Evolutionary conservation across 345 rosid species (phyloP).

Genomic region (Populus euphratica): DNA sequence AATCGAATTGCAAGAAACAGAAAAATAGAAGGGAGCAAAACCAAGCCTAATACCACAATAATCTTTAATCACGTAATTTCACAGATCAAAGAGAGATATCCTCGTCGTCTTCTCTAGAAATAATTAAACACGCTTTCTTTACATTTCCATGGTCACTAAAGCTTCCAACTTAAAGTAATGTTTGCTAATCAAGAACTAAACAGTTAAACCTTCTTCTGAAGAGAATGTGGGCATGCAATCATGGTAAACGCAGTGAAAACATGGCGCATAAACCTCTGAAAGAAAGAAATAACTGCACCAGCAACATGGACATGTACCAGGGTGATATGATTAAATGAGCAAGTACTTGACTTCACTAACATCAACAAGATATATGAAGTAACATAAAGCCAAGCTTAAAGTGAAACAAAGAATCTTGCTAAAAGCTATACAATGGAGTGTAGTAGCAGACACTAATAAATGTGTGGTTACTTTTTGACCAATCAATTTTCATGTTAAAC

Average conservation of each 20-base stretch:
- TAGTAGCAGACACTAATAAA: slow-evolving; percentile 76
- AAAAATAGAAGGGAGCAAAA: too few species aligned
- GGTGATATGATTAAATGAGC: slow-evolving; percentile 25
- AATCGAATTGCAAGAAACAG: too few species aligned
- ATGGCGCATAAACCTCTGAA: neutral
- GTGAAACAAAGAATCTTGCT: slow-evolving; percentile 67
- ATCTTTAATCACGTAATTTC: too few species aligned
- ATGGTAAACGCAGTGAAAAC: slow-evolving; percentile 13
- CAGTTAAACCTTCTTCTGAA: neutral
- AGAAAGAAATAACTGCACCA: neutral
- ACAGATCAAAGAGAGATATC: neutral
- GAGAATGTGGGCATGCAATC: neutral
- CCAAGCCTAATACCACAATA: too few species aligned
- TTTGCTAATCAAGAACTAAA: too few species aligned
- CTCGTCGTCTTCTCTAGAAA: neutral
- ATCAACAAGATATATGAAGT: slow-evolving; percentile 62
- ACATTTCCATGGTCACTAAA: too few species aligned
- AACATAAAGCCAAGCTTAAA: slow-evolving; percentile 55
- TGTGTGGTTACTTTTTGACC: slow-evolving; percentile 65
- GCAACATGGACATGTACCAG: neutral
- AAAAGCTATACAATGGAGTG: slow-evolving; percentile 75
- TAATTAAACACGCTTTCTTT: too few species aligned
- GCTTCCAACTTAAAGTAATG: neutral
- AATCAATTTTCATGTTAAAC: slow-evolving; percentile 16
- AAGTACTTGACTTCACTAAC: slow-evolving; percentile 59